phyloP scores from a whole-genome alignment of 306 rosid species.

The Corylus americana region DNA sequence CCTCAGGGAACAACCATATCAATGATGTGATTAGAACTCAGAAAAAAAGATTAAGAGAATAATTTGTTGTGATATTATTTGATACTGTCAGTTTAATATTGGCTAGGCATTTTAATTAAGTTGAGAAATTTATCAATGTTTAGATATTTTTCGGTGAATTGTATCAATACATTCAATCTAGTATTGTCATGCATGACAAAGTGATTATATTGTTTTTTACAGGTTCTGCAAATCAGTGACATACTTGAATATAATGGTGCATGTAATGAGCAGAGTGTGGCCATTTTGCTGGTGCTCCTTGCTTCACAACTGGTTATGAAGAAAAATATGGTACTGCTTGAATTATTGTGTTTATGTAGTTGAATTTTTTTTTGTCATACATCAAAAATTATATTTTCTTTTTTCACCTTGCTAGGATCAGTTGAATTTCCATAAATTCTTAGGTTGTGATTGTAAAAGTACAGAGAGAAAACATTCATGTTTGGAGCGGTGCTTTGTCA shows the following conservation, averaged over 20 bases:
- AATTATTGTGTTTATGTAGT: slow-evolving; percentile 10
- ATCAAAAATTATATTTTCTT: slow-evolving; percentile 15
- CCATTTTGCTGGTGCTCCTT: slow-evolving; percentile 85
- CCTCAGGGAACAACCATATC: neutral
- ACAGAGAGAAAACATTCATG: slow-evolving; percentile 44
- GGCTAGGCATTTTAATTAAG: slow-evolving; percentile 1
- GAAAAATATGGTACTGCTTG: slow-evolving; percentile 73
- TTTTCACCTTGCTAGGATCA: slow-evolving; percentile 50
- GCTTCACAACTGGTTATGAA: slow-evolving; percentile 80
- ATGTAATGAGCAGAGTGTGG: slow-evolving; percentile 74
- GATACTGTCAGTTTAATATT: neutral
- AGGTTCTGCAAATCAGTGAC: slow-evolving; percentile 93
- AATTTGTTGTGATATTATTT: neutral
- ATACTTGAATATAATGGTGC: slow-evolving; percentile 76
- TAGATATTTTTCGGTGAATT: neutral
- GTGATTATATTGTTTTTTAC: slow-evolving; percentile 13
- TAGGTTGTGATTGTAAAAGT: slow-evolving; percentile 62
- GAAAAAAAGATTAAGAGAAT: neutral
- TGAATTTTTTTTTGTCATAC: slow-evolving; percentile 2
- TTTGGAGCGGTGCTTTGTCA: slow-evolving; percentile 38
- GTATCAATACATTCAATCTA: slow-evolving; percentile 1
- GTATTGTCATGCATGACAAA: neutral
- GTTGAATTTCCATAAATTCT: slow-evolving; percentile 80
- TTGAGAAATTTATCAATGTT: neutral
- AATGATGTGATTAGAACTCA: neutral